phyloP scores from a whole-genome alignment of 2,329 filamentous ascomycete species.

The Chalara sp. region DNA sequence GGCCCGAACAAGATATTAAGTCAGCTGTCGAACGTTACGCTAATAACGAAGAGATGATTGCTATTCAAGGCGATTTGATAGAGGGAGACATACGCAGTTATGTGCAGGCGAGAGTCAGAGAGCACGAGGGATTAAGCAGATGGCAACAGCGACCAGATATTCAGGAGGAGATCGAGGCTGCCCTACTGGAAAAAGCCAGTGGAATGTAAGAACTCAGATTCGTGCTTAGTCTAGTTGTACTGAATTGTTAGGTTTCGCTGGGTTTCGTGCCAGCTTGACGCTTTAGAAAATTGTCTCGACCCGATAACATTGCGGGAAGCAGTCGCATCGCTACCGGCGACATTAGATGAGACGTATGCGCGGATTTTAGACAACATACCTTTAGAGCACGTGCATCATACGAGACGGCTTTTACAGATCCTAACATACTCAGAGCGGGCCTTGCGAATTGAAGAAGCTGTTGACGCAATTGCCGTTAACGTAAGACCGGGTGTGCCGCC shows the following conservation, averaged over 20 bases:
- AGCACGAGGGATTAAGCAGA: slow-evolving; percentile 13
- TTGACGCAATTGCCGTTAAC: slow-evolving; percentile 25
- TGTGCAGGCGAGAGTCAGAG: slow-evolving; percentile 13
- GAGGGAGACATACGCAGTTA: slow-evolving; percentile 23
- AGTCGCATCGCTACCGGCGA: slow-evolving; percentile 7
- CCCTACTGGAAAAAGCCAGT: slow-evolving; percentile 17
- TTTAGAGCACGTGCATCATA: slow-evolving; percentile 13
- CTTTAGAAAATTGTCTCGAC: slow-evolving; percentile 16
- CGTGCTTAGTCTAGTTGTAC: background rate
- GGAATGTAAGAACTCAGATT: slow-evolving; percentile 22
- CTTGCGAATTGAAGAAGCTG: slow-evolving; percentile 21
- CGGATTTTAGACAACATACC: slow-evolving; percentile 18
- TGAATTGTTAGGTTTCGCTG: slow-evolving; percentile 19
- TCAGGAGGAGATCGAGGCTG: slow-evolving; percentile 16
- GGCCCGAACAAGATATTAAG: slow-evolving; percentile 22
- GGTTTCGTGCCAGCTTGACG: slow-evolving; percentile 23
- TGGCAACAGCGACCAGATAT: slow-evolving; percentile 18
- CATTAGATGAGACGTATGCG: slow-evolving; percentile 18
- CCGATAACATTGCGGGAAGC: slow-evolving; percentile 1
- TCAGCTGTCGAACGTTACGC: slow-evolving; percentile 9
- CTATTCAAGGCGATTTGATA: slow-evolving; percentile 16
- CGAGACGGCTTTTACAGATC: slow-evolving; percentile 20
- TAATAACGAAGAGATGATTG: slow-evolving; percentile 9
- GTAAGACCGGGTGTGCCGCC: slow-evolving; percentile 4
- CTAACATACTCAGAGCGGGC: slow-evolving; percentile 20